Evolutionary conservation across 2,329 filamentous ascomycete species (phyloP).

Genomic region (Ceratocystis harringtonii): DNA sequence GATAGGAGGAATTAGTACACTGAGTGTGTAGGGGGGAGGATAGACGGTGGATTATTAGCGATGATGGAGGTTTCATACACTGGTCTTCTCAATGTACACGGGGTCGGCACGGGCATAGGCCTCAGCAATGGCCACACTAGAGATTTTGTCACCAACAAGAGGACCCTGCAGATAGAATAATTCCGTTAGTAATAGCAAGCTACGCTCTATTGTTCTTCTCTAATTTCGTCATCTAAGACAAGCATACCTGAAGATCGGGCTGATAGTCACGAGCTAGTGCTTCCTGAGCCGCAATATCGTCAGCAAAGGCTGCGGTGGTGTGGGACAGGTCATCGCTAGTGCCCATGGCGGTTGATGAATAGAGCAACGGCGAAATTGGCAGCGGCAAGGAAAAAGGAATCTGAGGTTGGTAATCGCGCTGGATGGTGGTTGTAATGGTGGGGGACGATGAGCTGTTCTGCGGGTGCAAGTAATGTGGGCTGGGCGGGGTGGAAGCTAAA

Average conservation of each 20-base stretch:
- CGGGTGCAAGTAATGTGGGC: background rate
- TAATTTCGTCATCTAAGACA: background rate
- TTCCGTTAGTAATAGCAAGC: constrained; percentile 21
- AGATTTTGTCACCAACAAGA: constrained; percentile 62
- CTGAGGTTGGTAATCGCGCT: background rate
- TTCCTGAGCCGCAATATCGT: constrained; percentile 43
- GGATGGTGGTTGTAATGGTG: background rate
- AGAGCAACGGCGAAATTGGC: constrained; percentile 12
- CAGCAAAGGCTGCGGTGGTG: constrained; percentile 18
- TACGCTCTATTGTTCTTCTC: background rate
- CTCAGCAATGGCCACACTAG: constrained; percentile 60
- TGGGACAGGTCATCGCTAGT: constrained; percentile 20
- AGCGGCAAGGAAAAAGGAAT: constrained; percentile 8
- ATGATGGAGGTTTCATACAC: constrained; percentile 37
- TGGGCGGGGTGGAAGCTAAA: constrained; percentile 3
- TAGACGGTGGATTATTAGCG: background rate
- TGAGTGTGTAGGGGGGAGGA: background rate
- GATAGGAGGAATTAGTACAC: background rate
- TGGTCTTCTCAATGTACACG: constrained; percentile 72
- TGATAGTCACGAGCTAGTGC: constrained; percentile 44
- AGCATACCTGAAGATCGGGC: constrained; percentile 39
- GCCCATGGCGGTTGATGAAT: constrained; percentile 26
- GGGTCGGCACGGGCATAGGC: constrained; percentile 84
- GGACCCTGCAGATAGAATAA: constrained; percentile 46
- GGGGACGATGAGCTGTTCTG: constrained; percentile 9